phyloP scores from a whole-genome alignment of 768 basidiomycete species.

The Mycena indigotica region DNA sequence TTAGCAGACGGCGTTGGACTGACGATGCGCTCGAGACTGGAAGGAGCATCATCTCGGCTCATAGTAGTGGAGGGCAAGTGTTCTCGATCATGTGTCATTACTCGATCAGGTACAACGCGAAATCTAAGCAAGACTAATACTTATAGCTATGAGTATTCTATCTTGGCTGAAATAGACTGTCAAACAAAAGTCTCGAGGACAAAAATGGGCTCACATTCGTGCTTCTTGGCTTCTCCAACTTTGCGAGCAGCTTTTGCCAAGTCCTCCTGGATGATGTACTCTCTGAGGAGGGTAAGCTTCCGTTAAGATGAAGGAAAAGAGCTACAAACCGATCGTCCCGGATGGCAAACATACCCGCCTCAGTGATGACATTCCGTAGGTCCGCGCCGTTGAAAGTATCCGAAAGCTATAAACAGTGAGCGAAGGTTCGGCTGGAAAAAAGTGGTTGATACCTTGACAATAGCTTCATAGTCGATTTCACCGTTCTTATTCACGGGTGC shows the following conservation, averaged over 20 bases:
- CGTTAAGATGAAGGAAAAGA: constrained; percentile 3
- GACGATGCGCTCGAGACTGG: constrained; percentile 11
- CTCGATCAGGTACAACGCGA: constrained; percentile 1
- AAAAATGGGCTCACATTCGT: constrained; percentile 73
- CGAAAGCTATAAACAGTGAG: constrained; percentile 55
- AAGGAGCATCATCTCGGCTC: neutral
- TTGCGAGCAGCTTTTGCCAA: constrained; percentile 95
- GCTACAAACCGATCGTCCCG: constrained; percentile 80
- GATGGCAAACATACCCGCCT: constrained; percentile 98
- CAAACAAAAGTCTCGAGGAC: neutral
- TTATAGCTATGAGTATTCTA: constrained; percentile 52
- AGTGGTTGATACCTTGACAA: constrained; percentile 73
- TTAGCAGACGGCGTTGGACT: constrained; percentile 21
- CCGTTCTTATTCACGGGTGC: constrained; percentile 92
- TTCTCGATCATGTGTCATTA: neutral
- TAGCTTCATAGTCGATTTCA: constrained; percentile 96
- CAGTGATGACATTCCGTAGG: constrained; percentile 91
- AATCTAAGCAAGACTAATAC: too few species aligned
- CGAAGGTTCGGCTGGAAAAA: neutral
- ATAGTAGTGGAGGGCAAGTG: neutral
- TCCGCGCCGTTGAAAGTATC: constrained; percentile 97
- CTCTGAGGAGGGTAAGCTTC: constrained; percentile 57
- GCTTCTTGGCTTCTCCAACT: constrained; percentile 95
- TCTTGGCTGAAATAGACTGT: constrained; percentile 43
- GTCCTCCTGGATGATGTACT: constrained; percentile 93